phyloP scores from a whole-genome alignment of 257 asterid genomes.

The Rauvolfia tetraphylla region DNA sequence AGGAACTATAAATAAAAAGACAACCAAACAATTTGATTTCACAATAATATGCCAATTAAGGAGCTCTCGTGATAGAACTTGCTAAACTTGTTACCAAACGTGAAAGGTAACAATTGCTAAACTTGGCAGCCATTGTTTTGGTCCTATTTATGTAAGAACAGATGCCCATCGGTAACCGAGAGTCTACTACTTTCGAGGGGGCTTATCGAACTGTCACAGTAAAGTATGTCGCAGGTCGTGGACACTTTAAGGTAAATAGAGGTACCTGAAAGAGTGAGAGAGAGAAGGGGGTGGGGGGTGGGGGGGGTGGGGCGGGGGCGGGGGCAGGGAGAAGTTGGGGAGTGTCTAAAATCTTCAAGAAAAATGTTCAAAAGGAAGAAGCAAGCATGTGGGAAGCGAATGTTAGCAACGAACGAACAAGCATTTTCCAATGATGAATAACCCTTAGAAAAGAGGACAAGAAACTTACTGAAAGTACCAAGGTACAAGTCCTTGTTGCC shows the following conservation, averaged over 20 bases:
- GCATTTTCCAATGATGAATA: constrained; percentile 12
- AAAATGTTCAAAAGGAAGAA: too few species aligned
- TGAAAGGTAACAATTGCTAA: background rate
- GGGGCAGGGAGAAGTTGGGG: too few species aligned
- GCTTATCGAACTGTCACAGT: background rate
- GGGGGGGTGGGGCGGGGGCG: too few species aligned
- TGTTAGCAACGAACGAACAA: background rate
- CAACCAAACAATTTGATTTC: background rate
- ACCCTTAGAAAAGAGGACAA: constrained; percentile 19
- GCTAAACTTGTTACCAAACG: background rate
- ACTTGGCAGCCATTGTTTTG: background rate
- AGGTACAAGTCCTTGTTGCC: constrained; percentile 98
- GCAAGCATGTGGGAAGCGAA: background rate
- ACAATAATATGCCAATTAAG: too few species aligned
- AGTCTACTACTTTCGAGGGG: background rate
- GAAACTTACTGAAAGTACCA: constrained; percentile 85
- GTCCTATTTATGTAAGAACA: background rate
- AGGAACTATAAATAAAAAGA: background rate
- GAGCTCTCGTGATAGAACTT: too few species aligned
- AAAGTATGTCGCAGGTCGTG: background rate
- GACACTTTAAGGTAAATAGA: background rate
- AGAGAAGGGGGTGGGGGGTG: too few species aligned
- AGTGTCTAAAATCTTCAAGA: too few species aligned
- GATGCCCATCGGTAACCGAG: background rate
- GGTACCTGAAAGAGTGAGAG: background rate